A percentile compares a stretch with the other conserved stretches of the same genome.
Conservation (phyloP, 2,329 filamentous ascomycete species). For the Neonectria sp. region DNA sequence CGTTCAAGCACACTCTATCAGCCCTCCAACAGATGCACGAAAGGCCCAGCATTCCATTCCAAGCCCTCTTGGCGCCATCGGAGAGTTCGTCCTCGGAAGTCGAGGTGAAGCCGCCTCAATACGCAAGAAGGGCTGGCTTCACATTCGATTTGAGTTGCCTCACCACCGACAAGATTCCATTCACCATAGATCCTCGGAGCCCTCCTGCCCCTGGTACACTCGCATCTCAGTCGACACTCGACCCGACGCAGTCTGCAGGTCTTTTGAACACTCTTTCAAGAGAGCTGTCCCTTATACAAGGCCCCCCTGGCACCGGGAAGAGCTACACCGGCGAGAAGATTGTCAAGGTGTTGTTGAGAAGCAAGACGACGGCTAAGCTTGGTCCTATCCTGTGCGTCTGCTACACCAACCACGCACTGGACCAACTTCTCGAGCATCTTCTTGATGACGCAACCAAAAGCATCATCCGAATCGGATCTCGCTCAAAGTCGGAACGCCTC, state of each 20-base stretch:
- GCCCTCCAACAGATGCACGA: constrained; percentile 25
- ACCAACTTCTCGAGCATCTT: constrained; percentile 74
- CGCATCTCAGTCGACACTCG: constrained; percentile 60
- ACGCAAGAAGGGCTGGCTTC: constrained; percentile 65
- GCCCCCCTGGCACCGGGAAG: constrained; percentile 80
- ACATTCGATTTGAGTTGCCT: constrained; percentile 61
- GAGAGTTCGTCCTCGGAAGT: not conserved
- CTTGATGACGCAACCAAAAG: constrained; percentile 61
- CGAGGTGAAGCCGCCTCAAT: constrained; percentile 59
- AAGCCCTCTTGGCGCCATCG: constrained; percentile 28
- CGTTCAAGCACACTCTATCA: constrained; percentile 29
- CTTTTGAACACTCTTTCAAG: constrained; percentile 67
- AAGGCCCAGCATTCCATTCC: constrained; percentile 19
- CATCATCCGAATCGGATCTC: constrained; percentile 74
- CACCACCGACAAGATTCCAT: constrained; percentile 27
- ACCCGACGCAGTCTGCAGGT: constrained; percentile 65
- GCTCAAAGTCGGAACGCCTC: constrained; percentile 62
- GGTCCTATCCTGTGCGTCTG: constrained; percentile 63
- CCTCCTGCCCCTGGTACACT: constrained; percentile 31
- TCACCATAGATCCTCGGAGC: constrained; percentile 1
- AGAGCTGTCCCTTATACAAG: constrained; percentile 74
- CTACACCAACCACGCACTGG: constrained; percentile 67
- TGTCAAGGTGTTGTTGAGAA: constrained; percentile 65
- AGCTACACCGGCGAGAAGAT: constrained; percentile 72
- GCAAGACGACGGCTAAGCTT: constrained; percentile 54